Conservation (phyloP, 495 filamentous ascomycete genomes). For the Hypoxylon lienhwacheense region DNA sequence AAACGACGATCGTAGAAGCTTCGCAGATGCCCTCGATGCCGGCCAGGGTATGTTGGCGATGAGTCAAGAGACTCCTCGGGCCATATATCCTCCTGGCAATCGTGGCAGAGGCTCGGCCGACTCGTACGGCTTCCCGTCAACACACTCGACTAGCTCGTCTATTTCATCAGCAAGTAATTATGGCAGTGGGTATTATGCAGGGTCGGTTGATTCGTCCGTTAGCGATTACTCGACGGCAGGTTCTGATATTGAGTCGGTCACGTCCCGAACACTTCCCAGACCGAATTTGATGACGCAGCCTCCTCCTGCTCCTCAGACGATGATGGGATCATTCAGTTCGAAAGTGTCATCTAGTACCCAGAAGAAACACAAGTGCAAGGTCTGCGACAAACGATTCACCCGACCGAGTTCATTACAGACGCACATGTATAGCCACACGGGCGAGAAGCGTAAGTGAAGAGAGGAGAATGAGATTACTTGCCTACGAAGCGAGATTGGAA, state of each 20-base stretch:
- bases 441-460: constrained; percentile 88
- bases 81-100: constrained; percentile 74
- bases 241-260: constrained; percentile 76
- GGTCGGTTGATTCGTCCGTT: constrained; percentile 84
- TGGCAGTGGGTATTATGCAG: constrained; percentile 76
- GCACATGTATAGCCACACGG: constrained; percentile 99
- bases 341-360: constrained; percentile 94
- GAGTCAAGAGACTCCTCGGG: constrained; percentile 86
- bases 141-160: constrained; percentile 91
- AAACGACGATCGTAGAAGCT: constrained; percentile 66
- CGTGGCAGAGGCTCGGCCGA: constrained; percentile 72
- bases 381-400: constrained; percentile 98
- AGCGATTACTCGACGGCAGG: constrained; percentile 95
- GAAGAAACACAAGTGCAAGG: constrained; percentile 99
- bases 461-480: neutral
- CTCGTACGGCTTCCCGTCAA: constrained; percentile 88
- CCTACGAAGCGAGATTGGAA: neutral
- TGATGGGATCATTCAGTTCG: constrained; percentile 99
- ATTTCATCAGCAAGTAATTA: constrained; percentile 76
- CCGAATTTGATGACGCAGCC: constrained; percentile 67
- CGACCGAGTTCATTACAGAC: constrained; percentile 95
- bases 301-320: constrained; percentile 87
- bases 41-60: constrained; percentile 86
- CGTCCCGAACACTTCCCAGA: constrained; percentile 79
- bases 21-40: constrained; percentile 84